Percentiles rank a stretch among this genome's conserved stretches.
Conservation (phyloP, 1,284 basidiomycete genomes). For the Ustilago nuda region DNA sequence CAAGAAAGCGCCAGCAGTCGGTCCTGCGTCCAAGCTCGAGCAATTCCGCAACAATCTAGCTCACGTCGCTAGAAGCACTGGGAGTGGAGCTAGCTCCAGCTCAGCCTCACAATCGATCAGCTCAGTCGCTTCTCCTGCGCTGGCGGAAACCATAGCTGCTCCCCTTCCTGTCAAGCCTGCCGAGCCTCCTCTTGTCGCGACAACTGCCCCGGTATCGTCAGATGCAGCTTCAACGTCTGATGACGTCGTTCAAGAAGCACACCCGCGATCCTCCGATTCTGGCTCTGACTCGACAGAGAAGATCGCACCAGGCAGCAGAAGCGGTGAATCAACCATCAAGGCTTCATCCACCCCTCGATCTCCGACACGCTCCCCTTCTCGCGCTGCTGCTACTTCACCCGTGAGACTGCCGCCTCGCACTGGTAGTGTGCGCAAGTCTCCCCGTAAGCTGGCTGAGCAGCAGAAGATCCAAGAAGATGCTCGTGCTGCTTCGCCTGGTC, state of each 20-base stretch:
- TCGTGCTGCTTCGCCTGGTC: slow-evolving; percentile 24
- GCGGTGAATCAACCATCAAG: slow-evolving; percentile 50
- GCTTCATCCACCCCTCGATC: slow-evolving; percentile 48
- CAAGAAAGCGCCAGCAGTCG: slow-evolving; percentile 26
- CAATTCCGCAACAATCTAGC: slow-evolving; percentile 51
- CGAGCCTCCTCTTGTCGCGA: not conserved
- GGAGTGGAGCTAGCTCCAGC: slow-evolving; percentile 31
- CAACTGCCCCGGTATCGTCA: not conserved
- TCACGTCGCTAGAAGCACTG: slow-evolving; percentile 39
- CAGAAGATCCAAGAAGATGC: slow-evolving; percentile 19
- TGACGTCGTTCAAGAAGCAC: not conserved
- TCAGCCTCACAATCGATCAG: slow-evolving; percentile 19
- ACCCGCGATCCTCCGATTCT: slow-evolving; percentile 27
- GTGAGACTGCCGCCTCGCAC: slow-evolving; percentile 34
- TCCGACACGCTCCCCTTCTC: slow-evolving; percentile 43
- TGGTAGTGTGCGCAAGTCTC: slow-evolving; percentile 48
- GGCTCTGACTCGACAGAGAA: slow-evolving; percentile 41
- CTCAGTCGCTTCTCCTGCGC: slow-evolving; percentile 15
- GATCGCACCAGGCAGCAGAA: slow-evolving; percentile 24
- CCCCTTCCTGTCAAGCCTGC: slow-evolving; percentile 1
- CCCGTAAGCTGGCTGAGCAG: slow-evolving; percentile 42
- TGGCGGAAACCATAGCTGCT: not conserved
- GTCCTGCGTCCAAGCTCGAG: slow-evolving; percentile 49
- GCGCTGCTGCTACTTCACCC: slow-evolving; percentile 29
- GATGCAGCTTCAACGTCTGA: slow-evolving; percentile 3